phyloP scores from a whole-genome alignment of 2,329 filamentous ascomycete genomes.

The Neonectria sp. region DNA sequence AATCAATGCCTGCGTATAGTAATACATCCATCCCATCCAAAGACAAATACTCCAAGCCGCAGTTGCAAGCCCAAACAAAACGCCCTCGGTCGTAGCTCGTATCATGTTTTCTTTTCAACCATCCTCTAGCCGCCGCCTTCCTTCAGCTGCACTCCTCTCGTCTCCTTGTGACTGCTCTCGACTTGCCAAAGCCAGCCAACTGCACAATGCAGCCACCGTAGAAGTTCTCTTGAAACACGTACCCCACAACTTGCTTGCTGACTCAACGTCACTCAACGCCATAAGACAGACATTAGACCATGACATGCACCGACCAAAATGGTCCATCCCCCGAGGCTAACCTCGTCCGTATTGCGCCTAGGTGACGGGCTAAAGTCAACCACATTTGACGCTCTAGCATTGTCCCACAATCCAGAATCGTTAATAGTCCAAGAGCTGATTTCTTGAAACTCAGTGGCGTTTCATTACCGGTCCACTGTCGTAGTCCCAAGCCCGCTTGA shows the following conservation, averaged over 20 bases:
- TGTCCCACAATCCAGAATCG: neutral
- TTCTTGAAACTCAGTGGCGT: slow-evolving; percentile 40
- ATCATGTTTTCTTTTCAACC: slow-evolving; percentile 15
- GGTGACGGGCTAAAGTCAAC: neutral
- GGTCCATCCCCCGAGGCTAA: neutral
- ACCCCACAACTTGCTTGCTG: slow-evolving; percentile 2
- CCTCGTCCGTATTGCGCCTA: neutral
- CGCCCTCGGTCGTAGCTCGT: slow-evolving; percentile 30
- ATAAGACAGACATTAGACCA: slow-evolving; percentile 9
- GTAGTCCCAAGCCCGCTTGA: slow-evolving; percentile 75
- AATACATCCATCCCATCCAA: slow-evolving; percentile 27
- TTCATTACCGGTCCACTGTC: slow-evolving; percentile 56
- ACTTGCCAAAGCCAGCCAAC: slow-evolving; percentile 2
- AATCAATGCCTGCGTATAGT: slow-evolving; percentile 11
- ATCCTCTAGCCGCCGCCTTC: neutral
- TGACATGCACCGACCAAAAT: slow-evolving; percentile 12
- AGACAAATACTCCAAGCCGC: slow-evolving; percentile 7
- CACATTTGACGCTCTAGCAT: neutral
- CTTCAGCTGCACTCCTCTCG: neutral
- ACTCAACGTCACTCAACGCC: slow-evolving; percentile 5
- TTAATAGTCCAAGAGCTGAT: neutral
- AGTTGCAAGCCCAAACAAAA: slow-evolving; percentile 17
- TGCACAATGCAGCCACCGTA: slow-evolving; percentile 14
- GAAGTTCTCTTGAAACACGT: neutral
- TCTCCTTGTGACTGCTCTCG: slow-evolving; percentile 5